These are phyloP conservation scores for Laetiporus sulphureus DNA, from an alignment of 1,284 basidiomycete species.

Conservation along the genomic window DNA sequence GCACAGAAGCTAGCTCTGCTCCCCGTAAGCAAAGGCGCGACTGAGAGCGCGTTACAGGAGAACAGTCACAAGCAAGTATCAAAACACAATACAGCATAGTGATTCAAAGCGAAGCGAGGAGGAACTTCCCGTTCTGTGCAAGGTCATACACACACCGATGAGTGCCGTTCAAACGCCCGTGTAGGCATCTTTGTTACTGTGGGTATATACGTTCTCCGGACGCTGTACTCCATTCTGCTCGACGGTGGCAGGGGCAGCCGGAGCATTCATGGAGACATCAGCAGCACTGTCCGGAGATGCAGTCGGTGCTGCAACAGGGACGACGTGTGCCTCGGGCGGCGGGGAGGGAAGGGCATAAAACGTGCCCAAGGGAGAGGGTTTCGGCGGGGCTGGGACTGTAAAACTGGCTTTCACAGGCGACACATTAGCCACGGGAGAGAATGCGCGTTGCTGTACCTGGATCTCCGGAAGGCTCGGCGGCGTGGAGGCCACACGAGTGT, in stretches of 20 bases:
- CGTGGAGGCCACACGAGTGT: conserved; percentile 35
- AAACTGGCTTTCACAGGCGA: too few relatives aligned
- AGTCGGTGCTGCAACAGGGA: neutral
- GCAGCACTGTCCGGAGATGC: conserved; percentile 18
- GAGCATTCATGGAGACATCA: conserved; percentile 17
- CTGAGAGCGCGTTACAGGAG: too few relatives aligned
- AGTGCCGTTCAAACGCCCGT: conserved; percentile 44
- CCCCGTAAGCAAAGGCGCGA: conserved; percentile 12
- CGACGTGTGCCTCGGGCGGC: conserved; percentile 18
- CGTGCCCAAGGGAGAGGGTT: conserved; percentile 10
- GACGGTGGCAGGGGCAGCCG: conserved; percentile 9
- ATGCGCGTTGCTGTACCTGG: conserved; percentile 24
- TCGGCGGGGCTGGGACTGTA: conserved; percentile 13
- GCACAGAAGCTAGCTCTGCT: conserved; percentile 25
- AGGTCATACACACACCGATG: too few relatives aligned
- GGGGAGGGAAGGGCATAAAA: conserved; percentile 20
- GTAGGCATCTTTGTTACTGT: conserved; percentile 60
- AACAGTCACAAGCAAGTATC: conserved; percentile 11
- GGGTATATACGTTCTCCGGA: conserved; percentile 43
- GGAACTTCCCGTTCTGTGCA: too few relatives aligned
- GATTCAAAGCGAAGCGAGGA: conserved; percentile 3
- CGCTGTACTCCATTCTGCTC: conserved; percentile 19
- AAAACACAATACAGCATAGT: conserved; percentile 8
- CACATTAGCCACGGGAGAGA: conserved; percentile 31
- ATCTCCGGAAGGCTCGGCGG: conserved; percentile 54